phyloP scores from a whole-genome alignment of 495 filamentous ascomycete species.

The Penicillium fimorum region DNA sequence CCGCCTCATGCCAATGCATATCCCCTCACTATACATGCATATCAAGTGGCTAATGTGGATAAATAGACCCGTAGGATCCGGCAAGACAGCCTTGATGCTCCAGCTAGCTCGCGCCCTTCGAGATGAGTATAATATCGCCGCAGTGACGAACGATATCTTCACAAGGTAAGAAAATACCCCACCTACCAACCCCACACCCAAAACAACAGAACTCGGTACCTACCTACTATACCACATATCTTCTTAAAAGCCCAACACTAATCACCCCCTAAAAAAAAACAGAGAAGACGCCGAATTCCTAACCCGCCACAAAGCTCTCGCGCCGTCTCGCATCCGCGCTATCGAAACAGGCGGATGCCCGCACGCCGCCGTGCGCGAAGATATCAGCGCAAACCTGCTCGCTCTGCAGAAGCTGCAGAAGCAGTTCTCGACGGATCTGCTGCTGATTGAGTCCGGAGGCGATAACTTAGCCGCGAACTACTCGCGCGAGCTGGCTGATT shows the following conservation, averaged over 20 bases:
- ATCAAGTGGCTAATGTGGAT: not conserved
- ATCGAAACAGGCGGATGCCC: conserved; percentile 98
- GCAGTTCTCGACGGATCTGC: conserved; percentile 67
- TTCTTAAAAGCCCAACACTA: not conserved
- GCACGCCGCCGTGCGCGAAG: conserved; percentile 96
- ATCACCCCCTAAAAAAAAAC: conserved; percentile 12
- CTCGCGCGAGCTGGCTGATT: conserved; percentile 88
- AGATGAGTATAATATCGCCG: conserved; percentile 76
- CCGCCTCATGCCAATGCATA: not conserved
- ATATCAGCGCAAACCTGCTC: conserved; percentile 89
- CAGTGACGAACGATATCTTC: conserved; percentile 99
- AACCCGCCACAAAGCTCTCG: conserved; percentile 77
- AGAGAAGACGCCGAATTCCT: conserved; percentile 98
- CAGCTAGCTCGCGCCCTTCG: conserved; percentile 80
- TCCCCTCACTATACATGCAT: not conserved
- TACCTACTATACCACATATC: not conserved
- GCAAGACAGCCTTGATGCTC: conserved; percentile 96
- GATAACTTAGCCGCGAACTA: conserved; percentile 98
- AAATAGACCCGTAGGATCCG: conserved; percentile 86
- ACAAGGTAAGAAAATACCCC: conserved; percentile 51
- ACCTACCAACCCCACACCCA: not conserved
- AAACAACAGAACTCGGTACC: not conserved
- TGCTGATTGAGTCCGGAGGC: conserved; percentile 92
- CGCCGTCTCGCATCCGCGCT: conserved; percentile 78
- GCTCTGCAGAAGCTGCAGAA: conserved; percentile 84